A percentile compares a stretch with the other conserved stretches of the same genome.
phyloP scores from a whole-genome alignment of 2,329 filamentous ascomycete genomes.

The Ophiostoma pallidulum region DNA sequence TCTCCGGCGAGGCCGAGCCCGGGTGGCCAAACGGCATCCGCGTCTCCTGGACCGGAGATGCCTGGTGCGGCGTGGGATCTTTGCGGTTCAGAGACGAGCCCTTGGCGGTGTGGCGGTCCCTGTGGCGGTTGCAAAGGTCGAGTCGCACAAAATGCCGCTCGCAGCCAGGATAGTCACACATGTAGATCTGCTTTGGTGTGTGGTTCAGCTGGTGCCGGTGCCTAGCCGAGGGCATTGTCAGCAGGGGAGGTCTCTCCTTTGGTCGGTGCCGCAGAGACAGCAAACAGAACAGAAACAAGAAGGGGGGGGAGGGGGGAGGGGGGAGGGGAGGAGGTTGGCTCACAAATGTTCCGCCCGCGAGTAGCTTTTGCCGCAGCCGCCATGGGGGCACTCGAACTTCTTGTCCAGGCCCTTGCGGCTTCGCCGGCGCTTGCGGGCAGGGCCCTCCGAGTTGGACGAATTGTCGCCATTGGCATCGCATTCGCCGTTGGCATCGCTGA shows the following conservation, averaged over 20 bases:
- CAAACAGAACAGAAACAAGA: too few species aligned
- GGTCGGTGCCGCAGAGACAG: too few species aligned
- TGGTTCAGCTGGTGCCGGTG: conserved; percentile 94
- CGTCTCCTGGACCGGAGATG: conserved; percentile 33
- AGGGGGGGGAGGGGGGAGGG: too few species aligned
- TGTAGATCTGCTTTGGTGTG: conserved; percentile 88
- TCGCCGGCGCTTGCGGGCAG: conserved; percentile 52
- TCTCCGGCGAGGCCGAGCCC: conserved; percentile 39
- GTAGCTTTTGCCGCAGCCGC: conserved; percentile 91
- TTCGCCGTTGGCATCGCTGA: conserved; percentile 28
- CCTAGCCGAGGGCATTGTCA: conserved; percentile 26
- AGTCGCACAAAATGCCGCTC: conserved; percentile 84
- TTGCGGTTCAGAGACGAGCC: conserved; percentile 68
- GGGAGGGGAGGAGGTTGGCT: too few species aligned
- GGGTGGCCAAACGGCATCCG: conserved; percentile 31
- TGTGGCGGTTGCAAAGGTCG: conserved; percentile 79
- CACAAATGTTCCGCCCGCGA: conserved; percentile 92
- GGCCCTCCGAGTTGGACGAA: conserved; percentile 45
- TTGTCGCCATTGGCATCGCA: conserved; percentile 34
- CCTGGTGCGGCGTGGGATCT: conserved; percentile 52
- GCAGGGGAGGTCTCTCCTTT: too few species aligned
- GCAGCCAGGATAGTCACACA: conserved; percentile 87
- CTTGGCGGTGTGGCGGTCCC: conserved; percentile 70
- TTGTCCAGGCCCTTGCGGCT: conserved; percentile 74
- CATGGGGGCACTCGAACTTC: conserved; percentile 73